Conservation (phyloP, 352 stramenopile genomes). For the Globisporangium barbulae region DNA sequence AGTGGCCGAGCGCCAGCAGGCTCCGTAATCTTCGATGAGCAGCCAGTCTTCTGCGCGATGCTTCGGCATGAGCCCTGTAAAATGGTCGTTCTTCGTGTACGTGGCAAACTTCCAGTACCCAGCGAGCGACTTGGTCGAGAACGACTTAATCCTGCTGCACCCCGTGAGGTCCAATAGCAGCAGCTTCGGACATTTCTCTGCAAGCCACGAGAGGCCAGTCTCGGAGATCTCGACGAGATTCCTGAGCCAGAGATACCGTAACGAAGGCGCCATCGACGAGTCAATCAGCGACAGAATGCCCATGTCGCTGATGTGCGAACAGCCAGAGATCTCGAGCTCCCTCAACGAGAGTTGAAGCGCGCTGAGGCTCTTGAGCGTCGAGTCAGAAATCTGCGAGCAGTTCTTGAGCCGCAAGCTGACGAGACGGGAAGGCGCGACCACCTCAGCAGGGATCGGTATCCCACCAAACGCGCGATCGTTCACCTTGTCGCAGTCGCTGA, state of each 20-base stretch:
- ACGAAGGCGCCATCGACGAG: constrained; percentile 23
- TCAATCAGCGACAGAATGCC: constrained; percentile 76
- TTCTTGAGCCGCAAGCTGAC: constrained; percentile 36
- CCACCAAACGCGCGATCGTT: constrained; percentile 33
- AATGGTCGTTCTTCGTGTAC: constrained; percentile 41
- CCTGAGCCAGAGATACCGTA: constrained; percentile 70
- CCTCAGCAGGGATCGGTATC: background rate
- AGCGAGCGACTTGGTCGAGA: constrained; percentile 55
- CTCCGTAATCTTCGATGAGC: constrained; percentile 84
- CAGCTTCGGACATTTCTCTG: constrained; percentile 63
- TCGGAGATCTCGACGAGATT: constrained; percentile 64
- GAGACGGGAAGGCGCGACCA: constrained; percentile 22
- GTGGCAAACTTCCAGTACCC: constrained; percentile 59
- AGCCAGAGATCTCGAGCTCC: constrained; percentile 81
- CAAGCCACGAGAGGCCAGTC: constrained; percentile 83
- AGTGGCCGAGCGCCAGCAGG: constrained; percentile 61
- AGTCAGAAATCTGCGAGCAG: constrained; percentile 40
- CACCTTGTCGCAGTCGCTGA: constrained; percentile 33
- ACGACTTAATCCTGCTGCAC: constrained; percentile 36
- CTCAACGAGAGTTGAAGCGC: constrained; percentile 51
- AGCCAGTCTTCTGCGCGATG: constrained; percentile 76
- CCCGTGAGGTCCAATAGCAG: constrained; percentile 64
- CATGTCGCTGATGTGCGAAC: constrained; percentile 69
- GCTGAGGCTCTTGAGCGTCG: constrained; percentile 37
- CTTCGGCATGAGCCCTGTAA: constrained; percentile 75